A percentile compares a stretch with the other conserved stretches of the same genome.
phyloP scores from a whole-genome alignment of 2,329 filamentous ascomycete species.

The Fusarium udum region DNA sequence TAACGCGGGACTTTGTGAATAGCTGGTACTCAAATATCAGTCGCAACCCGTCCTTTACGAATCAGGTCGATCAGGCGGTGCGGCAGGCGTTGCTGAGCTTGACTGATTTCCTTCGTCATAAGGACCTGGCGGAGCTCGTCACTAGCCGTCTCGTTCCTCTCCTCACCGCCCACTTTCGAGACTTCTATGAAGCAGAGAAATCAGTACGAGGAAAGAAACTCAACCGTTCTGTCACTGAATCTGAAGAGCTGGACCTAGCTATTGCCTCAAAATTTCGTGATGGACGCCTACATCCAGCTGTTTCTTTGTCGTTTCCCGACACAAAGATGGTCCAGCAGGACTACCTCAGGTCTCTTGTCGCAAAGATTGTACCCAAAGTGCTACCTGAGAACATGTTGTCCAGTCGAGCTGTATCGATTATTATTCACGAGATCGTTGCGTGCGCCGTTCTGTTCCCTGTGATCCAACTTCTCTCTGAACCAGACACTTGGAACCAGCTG shows the following conservation, averaged over 20 bases:
- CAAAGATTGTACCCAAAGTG: constrained; percentile 76
- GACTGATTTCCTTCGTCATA: constrained; percentile 74
- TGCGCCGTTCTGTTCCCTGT: constrained; percentile 90
- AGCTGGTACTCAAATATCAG: constrained; percentile 93
- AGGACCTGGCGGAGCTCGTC: constrained; percentile 85
- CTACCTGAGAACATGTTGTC: constrained; percentile 78
- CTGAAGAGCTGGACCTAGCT: constrained; percentile 92
- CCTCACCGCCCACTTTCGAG: constrained; percentile 85
- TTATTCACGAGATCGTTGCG: constrained; percentile 89
- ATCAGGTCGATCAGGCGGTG: constrained; percentile 86
- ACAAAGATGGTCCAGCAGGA: constrained; percentile 87
- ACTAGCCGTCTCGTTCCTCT: constrained; percentile 88
- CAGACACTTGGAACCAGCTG: constrained; percentile 96
- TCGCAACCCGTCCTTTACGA: constrained; percentile 78
- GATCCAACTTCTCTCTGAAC: constrained; percentile 82
- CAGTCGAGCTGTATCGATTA: constrained; percentile 80
- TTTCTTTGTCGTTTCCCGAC: constrained; percentile 83
- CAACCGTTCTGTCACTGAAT: constrained; percentile 91
- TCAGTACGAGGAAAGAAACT: constrained; percentile 87
- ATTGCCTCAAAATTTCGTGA: constrained; percentile 95
- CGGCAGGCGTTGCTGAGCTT: constrained; percentile 77
- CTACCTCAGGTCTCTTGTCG: constrained; percentile 80
- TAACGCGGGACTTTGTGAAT: constrained; percentile 84
- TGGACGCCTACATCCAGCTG: constrained; percentile 87
- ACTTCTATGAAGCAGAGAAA: constrained; percentile 91